These are phyloP conservation scores for Pseudogymnoascus sp. DNA, from an alignment of 2,329 filamentous ascomycete genomes.

Conservation along the genomic window DNA sequence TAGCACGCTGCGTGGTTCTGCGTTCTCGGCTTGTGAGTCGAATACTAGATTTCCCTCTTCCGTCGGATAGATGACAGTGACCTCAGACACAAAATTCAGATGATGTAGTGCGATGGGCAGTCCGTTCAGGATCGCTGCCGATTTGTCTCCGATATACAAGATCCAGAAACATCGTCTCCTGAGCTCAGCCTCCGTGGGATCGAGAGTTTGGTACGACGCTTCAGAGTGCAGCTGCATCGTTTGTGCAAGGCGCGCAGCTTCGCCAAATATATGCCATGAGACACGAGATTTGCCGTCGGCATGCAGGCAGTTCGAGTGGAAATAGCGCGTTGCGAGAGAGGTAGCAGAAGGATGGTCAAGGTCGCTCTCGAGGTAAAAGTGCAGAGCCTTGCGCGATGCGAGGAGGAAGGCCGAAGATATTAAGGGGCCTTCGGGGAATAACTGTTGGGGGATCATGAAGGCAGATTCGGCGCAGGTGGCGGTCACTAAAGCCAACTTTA, in stretches of 20 bases:
- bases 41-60: slow-evolving; percentile 21
- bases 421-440: slow-evolving; percentile 33
- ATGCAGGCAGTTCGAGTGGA: slow-evolving; percentile 40
- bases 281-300: slow-evolving; percentile 36
- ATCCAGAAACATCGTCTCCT: slow-evolving; percentile 15
- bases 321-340: slow-evolving; percentile 38
- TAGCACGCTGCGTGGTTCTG: slow-evolving; percentile 27
- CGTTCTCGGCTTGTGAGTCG: slow-evolving; percentile 13
- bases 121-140: slow-evolving; percentile 26
- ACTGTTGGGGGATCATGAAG: slow-evolving; percentile 33
- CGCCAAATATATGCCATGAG: slow-evolving; percentile 40
- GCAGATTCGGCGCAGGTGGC: slow-evolving; percentile 38
- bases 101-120: slow-evolving; percentile 38
- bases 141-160: slow-evolving; percentile 15
- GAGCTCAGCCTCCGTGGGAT: slow-evolving; percentile 31
- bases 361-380: slow-evolving; percentile 35
- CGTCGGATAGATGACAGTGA: slow-evolving; percentile 29
- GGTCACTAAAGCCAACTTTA: slow-evolving; percentile 34
- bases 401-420: slow-evolving; percentile 29
- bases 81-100: slow-evolving; percentile 35
- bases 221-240: slow-evolving; percentile 38
- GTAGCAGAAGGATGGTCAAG: slow-evolving; percentile 36
- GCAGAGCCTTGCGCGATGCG: slow-evolving; percentile 33
- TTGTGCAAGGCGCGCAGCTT: slow-evolving; percentile 36
- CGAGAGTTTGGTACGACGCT: slow-evolving; percentile 29